These are phyloP conservation scores for Botrytis deweyae DNA, from an alignment of 2,329 filamentous ascomycete species.

Conservation along the genomic window DNA sequence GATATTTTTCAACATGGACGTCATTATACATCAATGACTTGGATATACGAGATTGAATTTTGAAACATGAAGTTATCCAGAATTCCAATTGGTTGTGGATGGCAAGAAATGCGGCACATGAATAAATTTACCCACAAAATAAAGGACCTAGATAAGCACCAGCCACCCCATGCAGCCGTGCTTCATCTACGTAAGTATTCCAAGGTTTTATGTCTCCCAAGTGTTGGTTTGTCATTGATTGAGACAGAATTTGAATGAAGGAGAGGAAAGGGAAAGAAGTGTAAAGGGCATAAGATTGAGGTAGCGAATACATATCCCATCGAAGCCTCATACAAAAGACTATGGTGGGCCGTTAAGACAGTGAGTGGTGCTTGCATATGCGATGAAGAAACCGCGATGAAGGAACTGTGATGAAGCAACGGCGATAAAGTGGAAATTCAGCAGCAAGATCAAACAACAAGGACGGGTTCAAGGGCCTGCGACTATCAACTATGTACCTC, in stretches of 20 bases:
- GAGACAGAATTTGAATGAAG: background rate
- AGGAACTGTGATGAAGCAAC: background rate
- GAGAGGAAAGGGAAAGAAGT: too few species aligned
- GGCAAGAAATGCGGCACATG: background rate
- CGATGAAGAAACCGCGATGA: background rate
- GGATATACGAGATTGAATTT: background rate
- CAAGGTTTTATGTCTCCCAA: background rate
- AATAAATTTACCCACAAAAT: background rate
- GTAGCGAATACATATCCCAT: background rate
- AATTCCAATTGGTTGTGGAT: background rate
- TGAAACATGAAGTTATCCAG: background rate
- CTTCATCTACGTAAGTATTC: background rate
- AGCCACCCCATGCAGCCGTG: background rate
- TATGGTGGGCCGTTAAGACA: background rate
- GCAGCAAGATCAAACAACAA: background rate
- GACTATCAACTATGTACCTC: too few species aligned
- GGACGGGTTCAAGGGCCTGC: background rate
- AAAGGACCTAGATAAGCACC: background rate
- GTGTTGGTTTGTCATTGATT: background rate
- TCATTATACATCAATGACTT: background rate
- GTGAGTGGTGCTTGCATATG: background rate
- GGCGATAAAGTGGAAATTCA: background rate
- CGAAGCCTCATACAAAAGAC: background rate
- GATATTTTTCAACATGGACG: background rate
- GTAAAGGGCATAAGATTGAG: too few species aligned